A percentile compares a stretch with the other conserved stretches of the same genome.
Conservation (phyloP, 106 monocot genomes). For the Dendrobium chrysotoxum region DNA sequence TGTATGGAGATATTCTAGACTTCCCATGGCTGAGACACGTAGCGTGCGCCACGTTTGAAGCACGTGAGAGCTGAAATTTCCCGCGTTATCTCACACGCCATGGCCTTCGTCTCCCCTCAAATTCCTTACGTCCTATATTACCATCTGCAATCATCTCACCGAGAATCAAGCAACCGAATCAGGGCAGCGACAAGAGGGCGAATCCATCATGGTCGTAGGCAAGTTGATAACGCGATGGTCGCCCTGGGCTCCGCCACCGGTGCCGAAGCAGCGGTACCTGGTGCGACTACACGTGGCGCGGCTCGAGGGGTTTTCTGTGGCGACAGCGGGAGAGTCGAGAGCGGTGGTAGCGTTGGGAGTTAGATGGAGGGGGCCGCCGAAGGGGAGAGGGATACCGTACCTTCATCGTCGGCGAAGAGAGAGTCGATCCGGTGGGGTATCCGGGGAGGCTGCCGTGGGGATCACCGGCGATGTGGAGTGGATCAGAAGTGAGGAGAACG, state of each 20-base stretch:
- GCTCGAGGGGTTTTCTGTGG: conserved; percentile 25
- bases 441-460: neutral
- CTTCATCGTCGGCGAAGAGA: conserved; percentile 12
- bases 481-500: conserved; percentile 7
- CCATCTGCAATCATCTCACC: neutral
- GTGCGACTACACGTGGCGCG: conserved; percentile 19
- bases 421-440: neutral
- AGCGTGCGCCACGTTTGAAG: neutral
- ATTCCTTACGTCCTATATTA: neutral
- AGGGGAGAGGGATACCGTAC: conserved; percentile 9
- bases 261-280: conserved; percentile 17
- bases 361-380: conserved; percentile 19
- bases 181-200: neutral
- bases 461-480: conserved; percentile 15
- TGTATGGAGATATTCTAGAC: neutral
- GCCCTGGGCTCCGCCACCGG: conserved; percentile 15
- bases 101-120: too few relatives aligned
- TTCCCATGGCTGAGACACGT: neutral
- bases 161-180: neutral
- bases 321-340: neutral
- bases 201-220: conserved; percentile 21
- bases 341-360: conserved; percentile 22
- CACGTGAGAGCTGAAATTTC: neutral
- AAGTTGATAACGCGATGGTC: conserved; percentile 26
- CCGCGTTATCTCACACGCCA: too few relatives aligned